Evolutionary conservation across 2,329 filamentous ascomycete species (phyloP).

Genomic region (Madurella fahalii): DNA sequence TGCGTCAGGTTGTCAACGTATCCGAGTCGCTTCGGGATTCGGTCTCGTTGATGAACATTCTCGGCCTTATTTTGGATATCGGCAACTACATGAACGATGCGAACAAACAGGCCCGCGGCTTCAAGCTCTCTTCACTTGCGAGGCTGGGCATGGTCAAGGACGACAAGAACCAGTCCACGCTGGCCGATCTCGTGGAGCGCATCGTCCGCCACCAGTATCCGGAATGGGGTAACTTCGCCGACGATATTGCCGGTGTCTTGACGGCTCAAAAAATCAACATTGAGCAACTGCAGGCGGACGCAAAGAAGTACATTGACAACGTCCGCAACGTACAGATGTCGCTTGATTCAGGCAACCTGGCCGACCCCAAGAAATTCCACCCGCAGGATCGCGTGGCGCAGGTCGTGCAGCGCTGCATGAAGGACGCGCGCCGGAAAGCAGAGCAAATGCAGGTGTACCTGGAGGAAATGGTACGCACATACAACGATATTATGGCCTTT

Average conservation of each 20-base stretch:
- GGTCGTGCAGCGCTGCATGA: conserved; percentile 90
- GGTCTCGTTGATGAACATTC: conserved; percentile 89
- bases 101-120: conserved; percentile 95
- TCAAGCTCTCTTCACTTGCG: conserved; percentile 93
- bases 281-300: conserved; percentile 82
- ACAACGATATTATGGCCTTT: conserved; percentile 93
- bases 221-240: conserved; percentile 84
- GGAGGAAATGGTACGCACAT: conserved; percentile 86
- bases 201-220: conserved; percentile 96
- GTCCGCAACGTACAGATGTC: conserved; percentile 91
- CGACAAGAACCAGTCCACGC: conserved; percentile 95
- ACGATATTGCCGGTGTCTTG: conserved; percentile 78
- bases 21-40: conserved; percentile 89
- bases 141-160: conserved; percentile 97
- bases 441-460: conserved; percentile 93
- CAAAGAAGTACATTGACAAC: conserved; percentile 89
- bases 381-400: conserved; percentile 92
- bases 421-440: conserved; percentile 90
- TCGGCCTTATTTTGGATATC: conserved; percentile 93
- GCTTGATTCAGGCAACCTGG: conserved; percentile 88
- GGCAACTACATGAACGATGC: conserved; percentile 99
- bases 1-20: conserved; percentile 79
- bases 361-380: conserved; percentile 96
- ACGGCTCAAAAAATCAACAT: conserved; percentile 87
- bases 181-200: conserved; percentile 92